These are phyloP conservation scores for Pleurotus citrinopileatus DNA, from an alignment of 768 basidiomycete species.

Conservation along the genomic window DNA sequence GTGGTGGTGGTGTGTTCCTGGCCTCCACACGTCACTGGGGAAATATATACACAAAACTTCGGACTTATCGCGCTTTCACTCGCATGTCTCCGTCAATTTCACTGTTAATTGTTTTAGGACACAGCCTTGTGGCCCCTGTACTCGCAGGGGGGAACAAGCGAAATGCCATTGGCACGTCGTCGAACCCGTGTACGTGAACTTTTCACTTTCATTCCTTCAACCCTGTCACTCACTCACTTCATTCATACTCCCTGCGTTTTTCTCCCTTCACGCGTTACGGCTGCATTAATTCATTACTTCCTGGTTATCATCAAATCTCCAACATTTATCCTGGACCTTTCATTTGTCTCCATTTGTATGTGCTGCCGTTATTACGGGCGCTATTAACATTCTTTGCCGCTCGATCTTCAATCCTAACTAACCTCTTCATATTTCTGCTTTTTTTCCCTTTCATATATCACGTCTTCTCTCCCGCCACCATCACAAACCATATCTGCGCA, in stretches of 20 bases:
- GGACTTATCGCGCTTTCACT: constrained; percentile 7
- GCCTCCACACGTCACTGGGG: not conserved
- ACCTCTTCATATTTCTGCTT: not conserved
- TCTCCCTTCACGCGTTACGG: constrained; percentile 11
- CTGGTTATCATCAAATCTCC: not conserved
- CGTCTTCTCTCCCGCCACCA: not conserved
- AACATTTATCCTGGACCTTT: not conserved
- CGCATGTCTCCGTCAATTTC: constrained; percentile 18
- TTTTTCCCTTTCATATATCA: constrained; percentile 1
- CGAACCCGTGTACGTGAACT: constrained; percentile 68
- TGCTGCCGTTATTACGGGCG: not conserved
- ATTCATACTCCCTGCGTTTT: not conserved
- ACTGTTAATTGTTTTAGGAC: constrained; percentile 38
- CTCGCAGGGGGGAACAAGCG: constrained; percentile 72
- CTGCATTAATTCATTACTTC: constrained; percentile 14
- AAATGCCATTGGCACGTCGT: constrained; percentile 84
- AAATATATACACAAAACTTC: not conserved
- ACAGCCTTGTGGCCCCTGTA: constrained; percentile 81
- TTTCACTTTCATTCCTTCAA: constrained; percentile 9
- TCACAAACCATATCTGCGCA: constrained; percentile 1
- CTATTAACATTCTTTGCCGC: not conserved
- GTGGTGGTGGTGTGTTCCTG: not conserved
- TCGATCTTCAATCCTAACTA: not conserved
- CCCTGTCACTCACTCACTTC: constrained; percentile 14
- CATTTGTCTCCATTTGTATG: constrained; percentile 14